phyloP scores from a whole-genome alignment of 2,329 filamentous ascomycete species.

The Xylariaceae sp. region DNA sequence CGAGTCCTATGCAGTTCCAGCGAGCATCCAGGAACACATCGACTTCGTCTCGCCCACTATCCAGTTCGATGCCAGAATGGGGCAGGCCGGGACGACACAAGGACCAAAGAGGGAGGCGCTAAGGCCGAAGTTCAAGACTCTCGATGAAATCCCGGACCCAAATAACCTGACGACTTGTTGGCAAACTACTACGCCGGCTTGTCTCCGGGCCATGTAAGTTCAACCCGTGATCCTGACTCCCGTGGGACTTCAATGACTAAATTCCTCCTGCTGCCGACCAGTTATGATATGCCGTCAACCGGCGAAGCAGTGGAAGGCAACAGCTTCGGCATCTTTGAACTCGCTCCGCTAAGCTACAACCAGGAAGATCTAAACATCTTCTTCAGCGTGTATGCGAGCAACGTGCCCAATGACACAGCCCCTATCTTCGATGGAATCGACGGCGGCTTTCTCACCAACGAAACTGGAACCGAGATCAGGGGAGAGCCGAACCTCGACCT shows the following conservation, averaged over 20 bases:
- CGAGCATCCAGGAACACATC: constrained; percentile 4
- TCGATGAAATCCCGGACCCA: not conserved
- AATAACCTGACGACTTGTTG: not conserved
- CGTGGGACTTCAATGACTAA: not conserved
- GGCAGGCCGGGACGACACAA: not conserved
- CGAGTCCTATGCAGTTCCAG: constrained; percentile 6
- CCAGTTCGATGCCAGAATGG: constrained; percentile 7
- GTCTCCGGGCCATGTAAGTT: constrained; percentile 1
- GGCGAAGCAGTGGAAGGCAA: not conserved
- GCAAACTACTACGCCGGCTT: not conserved
- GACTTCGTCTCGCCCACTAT: constrained; percentile 12
- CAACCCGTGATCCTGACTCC: not conserved
- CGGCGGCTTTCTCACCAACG: constrained; percentile 6
- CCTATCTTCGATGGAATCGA: constrained; percentile 10
- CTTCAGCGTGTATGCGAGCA: constrained; percentile 4
- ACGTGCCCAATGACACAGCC: constrained; percentile 8
- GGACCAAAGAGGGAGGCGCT: not conserved
- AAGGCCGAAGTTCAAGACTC: not conserved
- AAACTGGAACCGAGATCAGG: not conserved
- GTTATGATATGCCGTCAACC: not conserved
- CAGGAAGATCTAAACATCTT: constrained; percentile 3
- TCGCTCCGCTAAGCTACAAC: not conserved
- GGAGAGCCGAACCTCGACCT: constrained; percentile 52
- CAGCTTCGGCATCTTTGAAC: not conserved
- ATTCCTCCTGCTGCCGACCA: not conserved